phyloP scores from a whole-genome alignment of 2,329 filamentous ascomycete genomes.

The Epichloe gansuensis region DNA sequence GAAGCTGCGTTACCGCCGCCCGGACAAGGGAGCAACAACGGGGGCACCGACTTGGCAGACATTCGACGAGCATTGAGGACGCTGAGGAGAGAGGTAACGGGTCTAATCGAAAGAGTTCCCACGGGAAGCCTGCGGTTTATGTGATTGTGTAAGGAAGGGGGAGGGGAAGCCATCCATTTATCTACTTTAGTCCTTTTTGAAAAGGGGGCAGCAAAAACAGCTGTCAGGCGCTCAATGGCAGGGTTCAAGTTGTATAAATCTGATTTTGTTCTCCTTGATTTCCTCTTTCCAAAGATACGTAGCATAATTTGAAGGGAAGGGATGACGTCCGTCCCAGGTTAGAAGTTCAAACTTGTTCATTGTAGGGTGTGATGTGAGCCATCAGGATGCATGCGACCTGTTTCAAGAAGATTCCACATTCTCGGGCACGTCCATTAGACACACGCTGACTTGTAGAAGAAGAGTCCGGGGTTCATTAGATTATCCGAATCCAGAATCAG shows the following conservation, averaged over 20 bases:
- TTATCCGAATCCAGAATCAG: no score
- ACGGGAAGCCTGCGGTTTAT: conserved; percentile 32
- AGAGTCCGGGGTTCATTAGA: no score
- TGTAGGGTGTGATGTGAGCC: no score
- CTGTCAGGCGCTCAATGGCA: conserved; percentile 2
- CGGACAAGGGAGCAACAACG: conserved; percentile 28
- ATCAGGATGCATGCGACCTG: no score
- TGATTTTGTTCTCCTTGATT: neutral
- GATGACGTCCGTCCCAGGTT: neutral
- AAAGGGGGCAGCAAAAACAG: neutral
- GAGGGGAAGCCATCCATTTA: neutral
- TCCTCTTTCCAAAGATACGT: neutral
- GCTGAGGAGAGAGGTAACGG: conserved; percentile 31
- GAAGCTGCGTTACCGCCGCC: conserved; percentile 31
- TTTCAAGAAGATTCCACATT: no score
- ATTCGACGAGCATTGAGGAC: conserved; percentile 29
- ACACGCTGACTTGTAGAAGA: no score
- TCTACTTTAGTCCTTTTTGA: neutral
- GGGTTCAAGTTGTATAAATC: conserved; percentile 4
- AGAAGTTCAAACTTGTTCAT: neutral
- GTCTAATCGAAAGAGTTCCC: conserved; percentile 29
- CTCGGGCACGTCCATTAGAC: no score
- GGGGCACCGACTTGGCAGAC: conserved; percentile 33
- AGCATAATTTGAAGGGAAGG: conserved; percentile 4
- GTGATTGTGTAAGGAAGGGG: conserved; percentile 14